Percentiles rank a stretch among this genome's conserved stretches.
These are phyloP conservation scores for Yamagishiella unicocca DNA, from an alignment of 139 green algal genomes.

Conservation along the genomic window DNA sequence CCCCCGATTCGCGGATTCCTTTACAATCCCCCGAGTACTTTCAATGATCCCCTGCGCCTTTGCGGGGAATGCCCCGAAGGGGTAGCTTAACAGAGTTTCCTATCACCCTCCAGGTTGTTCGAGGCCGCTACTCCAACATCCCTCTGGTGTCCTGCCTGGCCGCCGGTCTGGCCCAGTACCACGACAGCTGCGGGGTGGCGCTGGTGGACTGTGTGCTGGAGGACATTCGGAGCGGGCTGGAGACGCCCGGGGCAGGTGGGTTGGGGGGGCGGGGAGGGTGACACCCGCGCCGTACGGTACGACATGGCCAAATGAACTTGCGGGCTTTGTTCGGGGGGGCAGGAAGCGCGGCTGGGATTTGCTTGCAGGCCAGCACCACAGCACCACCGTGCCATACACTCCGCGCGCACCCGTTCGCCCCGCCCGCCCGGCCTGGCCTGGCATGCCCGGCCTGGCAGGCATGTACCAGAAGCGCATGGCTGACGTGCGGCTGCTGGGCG, in stretches of 20 bases:
- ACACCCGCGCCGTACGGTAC: no score
- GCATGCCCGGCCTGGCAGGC: constrained; percentile 34
- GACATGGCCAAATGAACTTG: no score
- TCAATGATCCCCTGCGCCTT: no score
- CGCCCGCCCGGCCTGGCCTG: background rate
- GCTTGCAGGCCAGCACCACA: no score
- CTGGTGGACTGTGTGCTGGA: constrained; percentile 89
- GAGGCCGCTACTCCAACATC: constrained; percentile 75
- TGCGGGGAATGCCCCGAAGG: background rate
- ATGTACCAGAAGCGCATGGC: constrained; percentile 91
- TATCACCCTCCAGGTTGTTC: constrained; percentile 53
- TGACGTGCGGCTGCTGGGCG: constrained; percentile 87
- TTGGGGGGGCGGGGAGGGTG: background rate
- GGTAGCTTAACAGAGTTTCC: background rate
- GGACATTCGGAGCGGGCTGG: constrained; percentile 84
- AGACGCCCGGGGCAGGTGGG: constrained; percentile 62
- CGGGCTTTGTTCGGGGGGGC: no score
- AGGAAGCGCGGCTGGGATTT: no score
- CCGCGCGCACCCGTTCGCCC: no score
- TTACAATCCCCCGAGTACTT: no score
- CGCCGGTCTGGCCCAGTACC: constrained; percentile 83
- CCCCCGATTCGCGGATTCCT: no score
- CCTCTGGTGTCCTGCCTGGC: constrained; percentile 85
- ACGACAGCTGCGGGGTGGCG: constrained; percentile 81
- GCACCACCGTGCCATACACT: no score